These are phyloP conservation scores for Calonectria leucothoes DNA, from an alignment of 2,329 filamentous ascomycete genomes.

Conservation along the genomic window DNA sequence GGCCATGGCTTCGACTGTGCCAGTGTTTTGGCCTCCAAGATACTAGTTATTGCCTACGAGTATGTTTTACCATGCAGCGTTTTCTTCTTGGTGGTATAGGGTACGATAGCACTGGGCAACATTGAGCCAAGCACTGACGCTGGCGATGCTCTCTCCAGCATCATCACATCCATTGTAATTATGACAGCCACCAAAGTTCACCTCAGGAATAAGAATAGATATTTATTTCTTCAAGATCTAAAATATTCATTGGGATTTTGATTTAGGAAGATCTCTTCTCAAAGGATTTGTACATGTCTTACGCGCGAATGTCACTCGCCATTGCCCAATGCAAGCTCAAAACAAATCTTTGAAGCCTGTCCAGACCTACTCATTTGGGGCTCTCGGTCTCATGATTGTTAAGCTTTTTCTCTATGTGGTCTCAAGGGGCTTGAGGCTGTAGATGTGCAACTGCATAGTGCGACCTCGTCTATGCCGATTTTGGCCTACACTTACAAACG, in stretches of 20 bases:
- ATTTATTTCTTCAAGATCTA: conserved; percentile 51
- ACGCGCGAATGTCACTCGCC: conserved; percentile 62
- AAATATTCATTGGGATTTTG: conserved; percentile 60
- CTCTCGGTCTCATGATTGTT: conserved; percentile 45
- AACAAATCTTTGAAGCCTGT: conserved; percentile 34
- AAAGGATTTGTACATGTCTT: conserved; percentile 67
- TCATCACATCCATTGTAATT: conserved; percentile 55
- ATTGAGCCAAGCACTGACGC: conserved; percentile 54
- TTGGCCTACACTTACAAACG: conserved; percentile 64
- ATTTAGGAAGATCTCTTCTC: conserved; percentile 60
- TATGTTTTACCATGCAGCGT: conserved; percentile 69
- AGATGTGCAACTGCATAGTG: conserved; percentile 65
- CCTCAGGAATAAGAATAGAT: conserved; percentile 29
- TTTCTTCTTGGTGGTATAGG: conserved; percentile 71
- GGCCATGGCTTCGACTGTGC: neutral
- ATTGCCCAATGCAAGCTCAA: conserved; percentile 38
- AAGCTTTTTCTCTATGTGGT: neutral
- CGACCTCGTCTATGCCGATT: conserved; percentile 65
- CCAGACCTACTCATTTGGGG: conserved; percentile 40
- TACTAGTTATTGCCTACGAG: conserved; percentile 55
- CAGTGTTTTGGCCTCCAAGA: neutral
- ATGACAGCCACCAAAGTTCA: conserved; percentile 44
- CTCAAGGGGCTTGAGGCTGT: neutral
- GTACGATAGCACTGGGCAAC: conserved; percentile 59
- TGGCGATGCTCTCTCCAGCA: conserved; percentile 59